phyloP scores from a whole-genome alignment of 2,329 filamentous ascomycete species.

The Fusarium vanettenii region DNA sequence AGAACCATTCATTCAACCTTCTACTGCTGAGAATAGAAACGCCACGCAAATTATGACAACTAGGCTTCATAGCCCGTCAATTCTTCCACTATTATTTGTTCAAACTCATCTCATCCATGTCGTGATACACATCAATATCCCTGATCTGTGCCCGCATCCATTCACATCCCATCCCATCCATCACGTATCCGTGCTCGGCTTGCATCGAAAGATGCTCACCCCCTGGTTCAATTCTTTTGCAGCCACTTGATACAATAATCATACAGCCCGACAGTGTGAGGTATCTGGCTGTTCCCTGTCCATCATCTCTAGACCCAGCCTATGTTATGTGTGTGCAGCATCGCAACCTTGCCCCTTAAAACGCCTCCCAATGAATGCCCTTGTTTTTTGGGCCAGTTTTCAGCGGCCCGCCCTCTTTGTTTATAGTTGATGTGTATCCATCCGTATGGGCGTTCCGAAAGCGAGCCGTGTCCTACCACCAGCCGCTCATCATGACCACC shows the following conservation, averaged over 20 bases:
- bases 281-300: slow-evolving; percentile 1
- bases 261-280: background rate
- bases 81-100: background rate
- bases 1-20: background rate
- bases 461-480: slow-evolving; percentile 1
- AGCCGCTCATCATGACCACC: slow-evolving; percentile 9
- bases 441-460: background rate
- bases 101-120: background rate
- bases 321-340: slow-evolving; percentile 5
- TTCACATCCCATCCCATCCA: background rate
- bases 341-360: slow-evolving; percentile 7
- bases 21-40: background rate
- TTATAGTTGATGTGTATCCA: slow-evolving; percentile 4
- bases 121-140: background rate
- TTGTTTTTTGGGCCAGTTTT: slow-evolving; percentile 9
- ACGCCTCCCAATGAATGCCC: slow-evolving; percentile 30
- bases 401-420: slow-evolving; percentile 1
- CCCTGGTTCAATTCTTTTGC: slow-evolving; percentile 14
- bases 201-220: background rate
- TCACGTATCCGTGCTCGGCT: background rate
- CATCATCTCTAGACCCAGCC: background rate
- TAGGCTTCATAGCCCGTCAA: background rate
- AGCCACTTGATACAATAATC: background rate
- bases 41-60: background rate
- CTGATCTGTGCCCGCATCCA: background rate